Conservation (phyloP, 2,329 filamentous ascomycete genomes). For the Sporothrix inflata region DNA sequence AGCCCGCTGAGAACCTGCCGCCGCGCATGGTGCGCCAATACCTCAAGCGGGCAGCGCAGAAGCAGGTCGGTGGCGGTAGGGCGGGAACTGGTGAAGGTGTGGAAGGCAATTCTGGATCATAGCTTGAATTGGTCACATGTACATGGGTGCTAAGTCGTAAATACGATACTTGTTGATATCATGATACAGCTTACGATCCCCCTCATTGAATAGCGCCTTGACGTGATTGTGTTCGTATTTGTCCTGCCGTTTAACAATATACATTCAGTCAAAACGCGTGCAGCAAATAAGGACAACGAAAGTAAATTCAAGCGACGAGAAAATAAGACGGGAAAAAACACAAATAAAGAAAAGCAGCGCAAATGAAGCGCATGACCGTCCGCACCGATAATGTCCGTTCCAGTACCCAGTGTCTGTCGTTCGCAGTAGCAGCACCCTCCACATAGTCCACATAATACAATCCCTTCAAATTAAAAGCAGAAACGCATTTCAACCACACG, state of each 20-base stretch:
- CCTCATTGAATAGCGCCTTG: neutral
- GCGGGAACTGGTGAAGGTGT: neutral
- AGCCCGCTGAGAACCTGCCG: slow-evolving; percentile 57
- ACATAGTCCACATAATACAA: neutral
- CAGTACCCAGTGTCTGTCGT: neutral
- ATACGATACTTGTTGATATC: neutral
- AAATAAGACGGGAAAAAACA: neutral
- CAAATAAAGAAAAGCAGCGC: neutral
- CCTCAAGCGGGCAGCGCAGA: slow-evolving; percentile 37
- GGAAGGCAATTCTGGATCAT: neutral
- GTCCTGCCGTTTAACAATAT: neutral
- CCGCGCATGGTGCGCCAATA: slow-evolving; percentile 48
- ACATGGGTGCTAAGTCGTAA: neutral
- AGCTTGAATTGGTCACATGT: neutral
- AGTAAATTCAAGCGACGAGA: neutral
- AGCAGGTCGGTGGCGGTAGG: neutral
- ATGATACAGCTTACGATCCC: too few species aligned
- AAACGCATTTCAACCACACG: neutral
- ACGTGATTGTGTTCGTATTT: neutral
- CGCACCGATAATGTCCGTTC: neutral
- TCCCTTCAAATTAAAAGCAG: neutral
- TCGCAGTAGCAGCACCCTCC: neutral
- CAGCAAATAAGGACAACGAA: neutral
- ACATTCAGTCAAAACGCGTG: neutral
- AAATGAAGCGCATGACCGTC: neutral